phyloP scores from a whole-genome alignment of 352 stramenopile genomes.

The Albugo laibachii region DNA sequence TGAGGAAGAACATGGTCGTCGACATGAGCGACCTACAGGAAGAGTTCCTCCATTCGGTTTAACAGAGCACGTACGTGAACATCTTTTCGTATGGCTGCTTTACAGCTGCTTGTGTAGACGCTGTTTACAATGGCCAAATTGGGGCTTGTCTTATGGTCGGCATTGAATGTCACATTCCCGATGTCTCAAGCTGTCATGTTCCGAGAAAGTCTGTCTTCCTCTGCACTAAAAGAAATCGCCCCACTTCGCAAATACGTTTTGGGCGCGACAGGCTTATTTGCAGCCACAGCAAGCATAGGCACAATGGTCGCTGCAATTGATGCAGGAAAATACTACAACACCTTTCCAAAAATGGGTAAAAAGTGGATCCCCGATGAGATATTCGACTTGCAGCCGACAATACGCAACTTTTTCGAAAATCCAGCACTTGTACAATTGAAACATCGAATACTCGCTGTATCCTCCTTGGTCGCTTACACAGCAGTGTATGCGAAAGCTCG shows the following conservation, averaged over 20 bases:
- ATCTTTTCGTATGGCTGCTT: neutral
- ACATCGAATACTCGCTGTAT: constrained; percentile 85
- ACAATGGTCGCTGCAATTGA: constrained; percentile 91
- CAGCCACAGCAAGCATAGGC: neutral
- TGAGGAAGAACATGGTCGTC: neutral
- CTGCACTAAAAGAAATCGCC: constrained; percentile 27
- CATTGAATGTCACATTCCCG: constrained; percentile 29
- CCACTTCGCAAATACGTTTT: constrained; percentile 30
- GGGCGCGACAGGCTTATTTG: constrained; percentile 11
- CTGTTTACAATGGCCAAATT: constrained; percentile 41
- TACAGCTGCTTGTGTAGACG: constrained; percentile 9
- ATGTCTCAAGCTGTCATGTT: constrained; percentile 26
- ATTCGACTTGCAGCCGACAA: constrained; percentile 31
- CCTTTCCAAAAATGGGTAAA: neutral
- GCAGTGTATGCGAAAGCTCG: constrained; percentile 29
- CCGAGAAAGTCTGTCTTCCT: constrained; percentile 22
- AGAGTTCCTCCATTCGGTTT: constrained; percentile 15
- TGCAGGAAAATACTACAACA: constrained; percentile 93
- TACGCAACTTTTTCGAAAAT: constrained; percentile 92
- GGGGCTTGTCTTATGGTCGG: constrained; percentile 38
- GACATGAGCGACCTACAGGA: neutral
- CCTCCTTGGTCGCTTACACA: constrained; percentile 43
- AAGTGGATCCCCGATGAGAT: constrained; percentile 16
- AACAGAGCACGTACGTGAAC: constrained; percentile 18
- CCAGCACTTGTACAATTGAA: constrained; percentile 92